phyloP scores from a whole-genome alignment of 169 alveolate species.

The Toxoplasma gondii region DNA sequence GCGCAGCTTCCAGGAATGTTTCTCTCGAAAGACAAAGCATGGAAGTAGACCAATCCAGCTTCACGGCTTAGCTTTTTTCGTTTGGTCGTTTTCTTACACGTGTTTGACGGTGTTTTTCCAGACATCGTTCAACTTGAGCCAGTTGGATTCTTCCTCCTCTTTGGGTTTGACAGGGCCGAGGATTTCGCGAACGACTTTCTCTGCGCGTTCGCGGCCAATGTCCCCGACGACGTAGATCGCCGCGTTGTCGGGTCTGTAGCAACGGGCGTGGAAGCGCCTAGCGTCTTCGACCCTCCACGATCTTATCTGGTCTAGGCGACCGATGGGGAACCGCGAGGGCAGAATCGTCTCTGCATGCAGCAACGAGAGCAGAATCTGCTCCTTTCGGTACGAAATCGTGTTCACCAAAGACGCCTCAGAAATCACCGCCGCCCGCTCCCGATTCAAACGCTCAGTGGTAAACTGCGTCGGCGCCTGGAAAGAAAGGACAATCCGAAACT shows the following conservation, averaged over 20 bases:
- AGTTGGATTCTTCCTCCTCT: background rate
- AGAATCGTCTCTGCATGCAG: conserved; percentile 84
- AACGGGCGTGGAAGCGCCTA: conserved; percentile 70
- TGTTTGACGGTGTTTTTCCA: background rate
- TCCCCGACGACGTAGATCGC: conserved; percentile 76
- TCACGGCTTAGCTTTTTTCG: too few species aligned
- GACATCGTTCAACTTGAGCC: background rate
- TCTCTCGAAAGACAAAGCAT: too few species aligned
- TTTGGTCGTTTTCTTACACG: background rate
- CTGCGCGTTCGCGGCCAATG: conserved; percentile 56
- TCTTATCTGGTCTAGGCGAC: conserved; percentile 74
- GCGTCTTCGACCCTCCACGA: conserved; percentile 72
- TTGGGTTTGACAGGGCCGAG: conserved; percentile 33
- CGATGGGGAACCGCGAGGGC: conserved; percentile 78
- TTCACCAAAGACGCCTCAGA: conserved; percentile 85
- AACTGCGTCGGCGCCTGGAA: conserved; percentile 77
- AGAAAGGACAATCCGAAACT: background rate
- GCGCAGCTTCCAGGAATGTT: too few species aligned
- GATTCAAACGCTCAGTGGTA: conserved; percentile 78
- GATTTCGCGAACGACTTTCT: conserved; percentile 36
- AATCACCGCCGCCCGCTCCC: conserved; percentile 84
- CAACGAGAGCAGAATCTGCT: conserved; percentile 81
- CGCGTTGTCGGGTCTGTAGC: conserved; percentile 77
- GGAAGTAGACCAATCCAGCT: too few species aligned
- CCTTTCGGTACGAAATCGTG: conserved; percentile 83